Percentiles rank a stretch among this genome's conserved stretches.
phyloP scores from a whole-genome alignment of 2,329 filamentous ascomycete species.

The Calonectria pteridis region DNA sequence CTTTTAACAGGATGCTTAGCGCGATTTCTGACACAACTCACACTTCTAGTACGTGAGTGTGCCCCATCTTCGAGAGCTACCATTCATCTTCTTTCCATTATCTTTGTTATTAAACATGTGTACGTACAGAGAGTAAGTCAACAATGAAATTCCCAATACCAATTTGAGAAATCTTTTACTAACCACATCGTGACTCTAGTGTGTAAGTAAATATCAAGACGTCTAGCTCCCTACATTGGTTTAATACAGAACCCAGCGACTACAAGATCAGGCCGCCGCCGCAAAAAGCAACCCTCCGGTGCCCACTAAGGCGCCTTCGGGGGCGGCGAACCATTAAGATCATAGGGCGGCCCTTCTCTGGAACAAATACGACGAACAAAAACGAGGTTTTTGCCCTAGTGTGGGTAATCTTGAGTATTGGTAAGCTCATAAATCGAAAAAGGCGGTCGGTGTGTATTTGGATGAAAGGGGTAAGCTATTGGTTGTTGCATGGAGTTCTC shows the following conservation, averaged over 20 bases:
- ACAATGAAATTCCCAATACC: background rate
- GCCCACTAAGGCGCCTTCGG: background rate
- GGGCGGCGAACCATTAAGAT: background rate
- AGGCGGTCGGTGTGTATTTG: background rate
- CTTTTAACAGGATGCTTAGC: background rate
- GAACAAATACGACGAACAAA: background rate
- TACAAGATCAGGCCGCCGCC: background rate
- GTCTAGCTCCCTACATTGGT: background rate
- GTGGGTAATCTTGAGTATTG: too few relatives aligned
- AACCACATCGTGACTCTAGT: background rate
- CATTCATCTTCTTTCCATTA: background rate
- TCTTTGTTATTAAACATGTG: background rate
- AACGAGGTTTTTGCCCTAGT: background rate
- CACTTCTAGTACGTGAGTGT: background rate
- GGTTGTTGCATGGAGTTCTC: constrained; percentile 6
- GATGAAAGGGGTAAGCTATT: background rate
- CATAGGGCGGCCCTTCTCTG: background rate
- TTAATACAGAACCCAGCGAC: background rate
- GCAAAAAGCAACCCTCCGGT: background rate
- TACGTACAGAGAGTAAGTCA: background rate
- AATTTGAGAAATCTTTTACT: background rate
- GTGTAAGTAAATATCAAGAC: background rate
- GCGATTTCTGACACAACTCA: background rate
- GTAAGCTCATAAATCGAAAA: background rate
- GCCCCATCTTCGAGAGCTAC: background rate